Percentiles rank a stretch among this genome's conserved stretches.
phyloP scores from a whole-genome alignment of 164 flowering plant genomes.

The Magnolia sinica region DNA sequence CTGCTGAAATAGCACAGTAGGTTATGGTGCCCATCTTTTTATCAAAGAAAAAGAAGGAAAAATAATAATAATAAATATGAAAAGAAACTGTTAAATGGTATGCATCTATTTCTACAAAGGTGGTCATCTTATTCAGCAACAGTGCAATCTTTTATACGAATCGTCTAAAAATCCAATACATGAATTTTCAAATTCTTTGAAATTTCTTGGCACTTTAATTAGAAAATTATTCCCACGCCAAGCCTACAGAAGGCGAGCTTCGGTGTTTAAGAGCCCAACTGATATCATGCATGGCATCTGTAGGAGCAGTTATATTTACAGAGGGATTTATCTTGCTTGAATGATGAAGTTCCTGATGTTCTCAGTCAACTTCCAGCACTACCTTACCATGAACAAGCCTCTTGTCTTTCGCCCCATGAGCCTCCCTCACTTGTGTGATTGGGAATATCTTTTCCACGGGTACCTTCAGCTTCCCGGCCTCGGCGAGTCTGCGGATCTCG shows the following conservation, averaged over 20 bases:
- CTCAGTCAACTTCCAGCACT: constrained; percentile 77
- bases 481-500: constrained; percentile 65
- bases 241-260: neutral
- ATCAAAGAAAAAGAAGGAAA: no score
- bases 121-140: no score
- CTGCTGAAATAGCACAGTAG: no score
- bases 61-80: no score
- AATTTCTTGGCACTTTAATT: neutral
- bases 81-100: no score
- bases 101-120: no score
- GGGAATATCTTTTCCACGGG: constrained; percentile 88
- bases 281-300: neutral
- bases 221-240: neutral
- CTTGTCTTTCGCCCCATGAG: constrained; percentile 84
- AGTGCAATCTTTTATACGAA: neutral
- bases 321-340: neutral
- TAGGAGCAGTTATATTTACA: neutral
- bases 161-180: neutral
- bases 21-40: no score
- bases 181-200: neutral
- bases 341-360: neutral
- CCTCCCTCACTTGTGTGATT: constrained; percentile 74
- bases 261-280: neutral
- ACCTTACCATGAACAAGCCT: constrained; percentile 70
- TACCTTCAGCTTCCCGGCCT: constrained; percentile 67